Evolutionary conservation across 768 basidiomycete species (phyloP).

Genomic region (Lactifluus hygrophoroides): DNA sequence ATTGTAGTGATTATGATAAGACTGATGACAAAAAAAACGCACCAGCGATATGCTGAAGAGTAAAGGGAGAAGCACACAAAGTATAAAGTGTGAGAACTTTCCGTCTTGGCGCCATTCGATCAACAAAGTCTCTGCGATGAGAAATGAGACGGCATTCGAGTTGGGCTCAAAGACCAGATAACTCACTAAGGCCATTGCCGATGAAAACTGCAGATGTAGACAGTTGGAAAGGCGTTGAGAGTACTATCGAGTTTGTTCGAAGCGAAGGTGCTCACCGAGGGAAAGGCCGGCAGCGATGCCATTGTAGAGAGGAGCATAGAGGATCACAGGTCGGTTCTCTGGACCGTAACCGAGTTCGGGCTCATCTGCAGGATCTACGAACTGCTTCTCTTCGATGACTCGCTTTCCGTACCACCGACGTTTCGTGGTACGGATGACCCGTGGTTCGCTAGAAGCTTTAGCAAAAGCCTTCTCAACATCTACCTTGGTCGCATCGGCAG

Average conservation of each 20-base stretch:
- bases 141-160: background rate
- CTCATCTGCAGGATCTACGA: conserved; percentile 13
- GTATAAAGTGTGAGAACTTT: conserved; percentile 33
- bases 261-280: conserved; percentile 22
- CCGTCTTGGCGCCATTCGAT: conserved; percentile 45
- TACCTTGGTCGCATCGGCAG: background rate
- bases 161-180: too few relatives aligned
- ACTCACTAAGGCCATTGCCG: conserved; percentile 47
- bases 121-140: conserved; percentile 36
- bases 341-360: conserved; percentile 24
- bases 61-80: conserved; percentile 34
- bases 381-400: conserved; percentile 24
- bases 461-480: conserved; percentile 5
- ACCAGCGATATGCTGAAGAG: conserved; percentile 41
- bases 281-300: conserved; percentile 29
- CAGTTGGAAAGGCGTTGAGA: background rate
- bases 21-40: conserved; percentile 10
- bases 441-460: conserved; percentile 8
- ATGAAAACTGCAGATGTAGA: conserved; percentile 44
- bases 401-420: conserved; percentile 56
- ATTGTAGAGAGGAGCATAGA: conserved; percentile 33
- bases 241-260: background rate
- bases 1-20: background rate
- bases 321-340: conserved; percentile 26
- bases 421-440: conserved; percentile 24